Evolutionary conservation across 495 filamentous ascomycete genomes (phyloP), one percentile per base, ranked within the genome.

Genomic region (Penicillium lagena): DNA sequence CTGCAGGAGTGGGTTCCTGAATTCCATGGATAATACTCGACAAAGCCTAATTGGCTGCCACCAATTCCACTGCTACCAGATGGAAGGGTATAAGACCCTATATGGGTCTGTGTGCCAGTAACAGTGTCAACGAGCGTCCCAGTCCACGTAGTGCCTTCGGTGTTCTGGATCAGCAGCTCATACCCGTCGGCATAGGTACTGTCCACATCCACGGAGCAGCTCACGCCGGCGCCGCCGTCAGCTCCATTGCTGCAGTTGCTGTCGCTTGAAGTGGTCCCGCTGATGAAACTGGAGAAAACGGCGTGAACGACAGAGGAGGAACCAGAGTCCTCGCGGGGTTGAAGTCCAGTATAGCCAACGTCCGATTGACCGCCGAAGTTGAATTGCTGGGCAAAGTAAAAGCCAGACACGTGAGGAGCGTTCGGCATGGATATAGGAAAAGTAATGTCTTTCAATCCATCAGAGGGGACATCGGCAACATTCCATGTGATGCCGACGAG

Each of bases 21-120:
- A n/a, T 56, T 56, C 50, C 58, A 56, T 6, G 42, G 49, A 45
- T 61, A 61, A 49, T 59, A 59, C 41, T 63, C 60, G 1, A 63
- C 52, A 41, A 61, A 61, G 11, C 60, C 60, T 6, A 53, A 12
- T 40, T 61, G 58, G 0, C 28, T 37, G 8, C 40, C 39, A 36
- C 41, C 2, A 30, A 63, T 55, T 2, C 60, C 60, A 1, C 51
- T 47, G 0, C 48, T 42, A 0, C 50, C 58, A 13, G 31, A 22
- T 3, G 60, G 58, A 7, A 63, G 47, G 1, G 51, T 56, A 33
- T 56, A 63, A 35, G 46, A 39, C 7, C 60, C 60, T 12, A 63
- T 55, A 37, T 49, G 54, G 6, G 52, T 57, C 14, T 49, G 29
- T 0, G 33, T 45, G 1, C 45, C 49, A 8, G 37, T 47, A 17